Conservation (phyloP, 1,284 basidiomycete species). For the Cryptococcus amylolentus region DNA sequence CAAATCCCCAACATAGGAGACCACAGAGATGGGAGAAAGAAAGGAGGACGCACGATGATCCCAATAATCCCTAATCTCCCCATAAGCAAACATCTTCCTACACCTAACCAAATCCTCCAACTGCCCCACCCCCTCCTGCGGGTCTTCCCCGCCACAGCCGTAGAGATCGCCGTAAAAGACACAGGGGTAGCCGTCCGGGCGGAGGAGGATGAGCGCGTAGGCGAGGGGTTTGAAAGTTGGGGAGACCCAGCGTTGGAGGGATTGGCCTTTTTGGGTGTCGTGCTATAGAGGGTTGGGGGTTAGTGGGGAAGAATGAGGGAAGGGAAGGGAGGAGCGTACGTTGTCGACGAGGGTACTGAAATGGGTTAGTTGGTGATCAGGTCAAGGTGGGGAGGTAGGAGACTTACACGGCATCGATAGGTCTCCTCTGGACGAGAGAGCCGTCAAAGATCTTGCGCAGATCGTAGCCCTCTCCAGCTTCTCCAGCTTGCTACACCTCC, state of each 20-base stretch:
- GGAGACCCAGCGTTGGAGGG: constrained; percentile 57
- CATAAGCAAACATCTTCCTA: constrained; percentile 56
- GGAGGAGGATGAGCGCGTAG: constrained; percentile 81
- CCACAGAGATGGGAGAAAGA: neutral
- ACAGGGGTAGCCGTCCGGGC: constrained; percentile 79
- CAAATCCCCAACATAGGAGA: neutral
- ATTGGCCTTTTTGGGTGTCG: constrained; percentile 57
- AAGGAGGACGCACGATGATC: constrained; percentile 52
- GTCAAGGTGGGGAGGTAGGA: neutral
- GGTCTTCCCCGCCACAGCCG: constrained; percentile 55
- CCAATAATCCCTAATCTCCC: constrained; percentile 54
- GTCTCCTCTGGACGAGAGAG: constrained; percentile 55
- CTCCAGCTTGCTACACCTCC: constrained; percentile 49
- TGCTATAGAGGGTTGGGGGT: constrained; percentile 26
- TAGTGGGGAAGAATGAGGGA: neutral
- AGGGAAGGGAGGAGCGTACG: constrained; percentile 20
- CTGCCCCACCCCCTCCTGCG: constrained; percentile 51
- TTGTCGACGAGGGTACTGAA: constrained; percentile 55
- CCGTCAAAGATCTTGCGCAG: constrained; percentile 58
- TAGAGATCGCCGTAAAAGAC: constrained; percentile 86
- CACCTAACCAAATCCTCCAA: constrained; percentile 55
- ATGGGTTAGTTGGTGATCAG: neutral
- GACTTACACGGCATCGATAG: constrained; percentile 57
- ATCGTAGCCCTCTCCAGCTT: constrained; percentile 54
- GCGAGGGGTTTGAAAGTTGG: constrained; percentile 59